A percentile compares a stretch with the other conserved stretches of the same genome.
Conservation (phyloP, 176 grass and related monocot genomes). For the Triticum monococcum region DNA sequence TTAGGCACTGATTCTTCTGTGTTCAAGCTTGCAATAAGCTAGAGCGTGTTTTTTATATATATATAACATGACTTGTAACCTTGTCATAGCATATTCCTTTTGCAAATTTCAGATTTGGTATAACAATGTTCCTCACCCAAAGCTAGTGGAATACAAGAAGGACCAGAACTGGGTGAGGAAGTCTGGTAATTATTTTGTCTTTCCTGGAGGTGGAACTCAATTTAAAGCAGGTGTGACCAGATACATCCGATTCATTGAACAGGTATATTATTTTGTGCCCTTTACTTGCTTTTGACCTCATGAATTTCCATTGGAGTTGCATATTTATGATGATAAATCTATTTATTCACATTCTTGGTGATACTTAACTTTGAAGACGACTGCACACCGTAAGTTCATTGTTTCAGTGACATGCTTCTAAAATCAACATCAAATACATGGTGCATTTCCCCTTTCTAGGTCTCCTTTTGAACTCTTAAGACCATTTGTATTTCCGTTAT, state of each 20-base stretch:
- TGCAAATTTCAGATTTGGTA: slow-evolving; percentile 83
- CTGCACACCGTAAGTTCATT: neutral
- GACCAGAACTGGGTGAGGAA: slow-evolving; percentile 89
- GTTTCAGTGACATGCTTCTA: slow-evolving; percentile 2
- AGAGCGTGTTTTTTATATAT: neutral
- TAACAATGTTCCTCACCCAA: slow-evolving; percentile 92
- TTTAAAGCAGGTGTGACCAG: slow-evolving; percentile 76
- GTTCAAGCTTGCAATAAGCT: slow-evolving; percentile 16
- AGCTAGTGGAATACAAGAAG: slow-evolving; percentile 93
- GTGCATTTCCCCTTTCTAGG: neutral
- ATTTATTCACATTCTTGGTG: neutral
- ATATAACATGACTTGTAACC: neutral
- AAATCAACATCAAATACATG: neutral
- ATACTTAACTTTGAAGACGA: neutral
- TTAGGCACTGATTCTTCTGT: neutral
- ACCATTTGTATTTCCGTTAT: too few species aligned
- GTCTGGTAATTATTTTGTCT: slow-evolving; percentile 76
- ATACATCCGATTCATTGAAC: slow-evolving; percentile 85
- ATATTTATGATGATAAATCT: neutral
- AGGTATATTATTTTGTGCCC: slow-evolving; percentile 46
- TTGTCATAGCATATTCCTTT: slow-evolving; percentile 13
- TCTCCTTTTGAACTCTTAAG: too few species aligned
- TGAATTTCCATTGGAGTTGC: neutral
- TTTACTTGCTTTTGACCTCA: neutral
- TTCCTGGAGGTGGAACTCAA: slow-evolving; percentile 88